Evolutionary conservation across 257 asterid genomes (phyloP).

Genomic region (Solanum piurae): DNA sequence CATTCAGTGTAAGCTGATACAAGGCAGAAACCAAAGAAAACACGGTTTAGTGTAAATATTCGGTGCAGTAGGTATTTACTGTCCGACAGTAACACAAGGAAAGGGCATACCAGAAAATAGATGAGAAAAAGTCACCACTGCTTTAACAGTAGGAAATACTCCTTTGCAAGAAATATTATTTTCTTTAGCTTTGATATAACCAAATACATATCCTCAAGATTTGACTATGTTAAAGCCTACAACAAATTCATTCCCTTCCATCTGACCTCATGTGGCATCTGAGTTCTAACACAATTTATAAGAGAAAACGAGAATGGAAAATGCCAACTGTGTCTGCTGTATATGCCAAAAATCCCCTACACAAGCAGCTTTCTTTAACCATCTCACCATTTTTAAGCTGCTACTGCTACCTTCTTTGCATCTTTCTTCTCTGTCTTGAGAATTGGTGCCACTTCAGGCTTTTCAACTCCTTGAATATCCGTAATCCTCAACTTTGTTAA

Average conservation of each 20-base stretch:
- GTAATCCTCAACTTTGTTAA: conserved; percentile 82
- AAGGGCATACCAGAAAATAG: background rate
- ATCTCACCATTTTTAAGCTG: conserved; percentile 20
- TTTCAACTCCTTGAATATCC: conserved; percentile 66
- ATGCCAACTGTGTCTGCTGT: background rate
- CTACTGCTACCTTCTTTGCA: conserved; percentile 31
- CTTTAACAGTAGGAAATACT: background rate
- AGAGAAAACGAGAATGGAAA: background rate
- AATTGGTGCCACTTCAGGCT: conserved; percentile 33
- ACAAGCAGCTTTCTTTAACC: conserved; percentile 13
- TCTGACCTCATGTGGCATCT: background rate
- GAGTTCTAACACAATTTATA: background rate
- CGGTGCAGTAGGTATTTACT: background rate
- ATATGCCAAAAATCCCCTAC: background rate
- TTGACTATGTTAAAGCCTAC: background rate
- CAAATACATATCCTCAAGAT: background rate
- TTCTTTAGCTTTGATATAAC: background rate
- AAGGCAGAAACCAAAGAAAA: background rate
- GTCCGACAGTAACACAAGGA: too few species aligned
- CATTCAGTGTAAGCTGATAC: background rate
- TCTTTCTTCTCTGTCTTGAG: conserved; percentile 35
- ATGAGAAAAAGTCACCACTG: background rate
- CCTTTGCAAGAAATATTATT: background rate
- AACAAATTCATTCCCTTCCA: background rate
- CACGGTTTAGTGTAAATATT: background rate